These are phyloP conservation scores for Rhodosporidiobolus odoratus DNA, from an alignment of 768 basidiomycete species.

Conservation along the genomic window DNA sequence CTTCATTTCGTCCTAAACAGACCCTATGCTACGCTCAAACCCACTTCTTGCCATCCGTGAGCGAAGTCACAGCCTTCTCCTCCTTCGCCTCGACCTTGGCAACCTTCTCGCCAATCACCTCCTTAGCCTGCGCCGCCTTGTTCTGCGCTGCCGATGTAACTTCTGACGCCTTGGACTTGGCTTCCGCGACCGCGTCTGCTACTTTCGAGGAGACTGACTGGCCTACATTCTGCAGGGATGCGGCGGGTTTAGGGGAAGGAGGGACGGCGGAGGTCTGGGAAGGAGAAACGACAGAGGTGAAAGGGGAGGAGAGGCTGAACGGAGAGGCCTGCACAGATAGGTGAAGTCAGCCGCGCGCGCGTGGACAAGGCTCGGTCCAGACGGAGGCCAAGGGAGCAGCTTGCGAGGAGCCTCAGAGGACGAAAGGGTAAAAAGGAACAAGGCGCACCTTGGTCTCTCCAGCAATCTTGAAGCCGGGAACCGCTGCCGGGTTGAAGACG, in stretches of 20 bases:
- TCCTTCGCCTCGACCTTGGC: conserved; percentile 8
- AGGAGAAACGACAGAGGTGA: neutral
- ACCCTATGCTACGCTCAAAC: conserved; percentile 8
- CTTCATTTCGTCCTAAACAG: neutral
- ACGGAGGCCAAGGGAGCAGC: no score
- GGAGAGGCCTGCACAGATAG: conserved; percentile 5
- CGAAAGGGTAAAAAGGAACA: neutral
- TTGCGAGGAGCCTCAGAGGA: neutral
- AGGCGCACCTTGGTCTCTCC: conserved; percentile 9
- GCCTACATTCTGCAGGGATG: neutral
- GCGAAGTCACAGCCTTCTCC: conserved; percentile 6
- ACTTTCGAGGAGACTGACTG: conserved; percentile 10
- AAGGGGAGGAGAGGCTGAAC: conserved; percentile 7
- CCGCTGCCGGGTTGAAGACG: conserved; percentile 82
- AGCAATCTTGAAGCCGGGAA: conserved; percentile 56
- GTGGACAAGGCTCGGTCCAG: neutral
- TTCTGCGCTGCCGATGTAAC: neutral
- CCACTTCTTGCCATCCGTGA: conserved; percentile 31
- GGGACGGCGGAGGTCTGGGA: conserved; percentile 5
- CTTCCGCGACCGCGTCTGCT: conserved; percentile 5
- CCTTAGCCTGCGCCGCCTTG: conserved; percentile 22
- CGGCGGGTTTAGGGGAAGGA: neutral
- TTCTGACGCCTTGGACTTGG: conserved; percentile 18
- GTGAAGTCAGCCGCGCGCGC: neutral
- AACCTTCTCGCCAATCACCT: conserved; percentile 3